phyloP scores from a whole-genome alignment of 139 green algal genomes.

The Coelastrella sp. region DNA sequence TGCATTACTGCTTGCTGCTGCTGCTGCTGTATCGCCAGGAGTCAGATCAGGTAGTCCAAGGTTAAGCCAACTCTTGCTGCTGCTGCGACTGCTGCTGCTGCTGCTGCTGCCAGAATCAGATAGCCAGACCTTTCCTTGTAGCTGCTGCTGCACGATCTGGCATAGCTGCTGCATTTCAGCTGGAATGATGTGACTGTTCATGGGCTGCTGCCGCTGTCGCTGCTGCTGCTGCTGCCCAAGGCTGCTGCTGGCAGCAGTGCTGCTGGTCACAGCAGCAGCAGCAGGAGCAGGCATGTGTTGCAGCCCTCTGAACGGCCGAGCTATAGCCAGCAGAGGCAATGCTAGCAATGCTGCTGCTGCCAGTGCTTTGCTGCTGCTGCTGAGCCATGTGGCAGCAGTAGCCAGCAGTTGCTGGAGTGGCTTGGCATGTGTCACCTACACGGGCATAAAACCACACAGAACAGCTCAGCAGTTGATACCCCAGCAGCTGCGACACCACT shows the following conservation, averaged over 20 bases:
- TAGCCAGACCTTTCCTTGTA: slow-evolving; percentile 16
- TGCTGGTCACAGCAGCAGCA: background rate
- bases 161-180: slow-evolving; percentile 28
- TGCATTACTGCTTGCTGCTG: background rate
- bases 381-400: background rate
- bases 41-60: too few relatives aligned
- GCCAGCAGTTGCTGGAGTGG: background rate
- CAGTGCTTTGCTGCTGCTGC: background rate
- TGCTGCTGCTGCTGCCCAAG: background rate
- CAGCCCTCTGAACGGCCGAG: background rate
- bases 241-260: slow-evolving; percentile 29
- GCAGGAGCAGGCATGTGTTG: background rate
- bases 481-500: background rate
- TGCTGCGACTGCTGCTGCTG: slow-evolving; percentile 17
- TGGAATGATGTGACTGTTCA: background rate
- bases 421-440: background rate
- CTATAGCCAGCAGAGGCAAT: slow-evolving; percentile 31
- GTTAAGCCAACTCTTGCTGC: slow-evolving; percentile 3
- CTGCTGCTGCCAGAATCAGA: background rate
- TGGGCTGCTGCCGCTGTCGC: background rate
- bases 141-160: background rate
- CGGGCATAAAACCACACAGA: background rate
- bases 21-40: background rate
- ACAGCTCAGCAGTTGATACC: background rate
- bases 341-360: slow-evolving; percentile 37